phyloP scores from a whole-genome alignment of 345 rosid genomes.

The Hypericum perforatum region DNA sequence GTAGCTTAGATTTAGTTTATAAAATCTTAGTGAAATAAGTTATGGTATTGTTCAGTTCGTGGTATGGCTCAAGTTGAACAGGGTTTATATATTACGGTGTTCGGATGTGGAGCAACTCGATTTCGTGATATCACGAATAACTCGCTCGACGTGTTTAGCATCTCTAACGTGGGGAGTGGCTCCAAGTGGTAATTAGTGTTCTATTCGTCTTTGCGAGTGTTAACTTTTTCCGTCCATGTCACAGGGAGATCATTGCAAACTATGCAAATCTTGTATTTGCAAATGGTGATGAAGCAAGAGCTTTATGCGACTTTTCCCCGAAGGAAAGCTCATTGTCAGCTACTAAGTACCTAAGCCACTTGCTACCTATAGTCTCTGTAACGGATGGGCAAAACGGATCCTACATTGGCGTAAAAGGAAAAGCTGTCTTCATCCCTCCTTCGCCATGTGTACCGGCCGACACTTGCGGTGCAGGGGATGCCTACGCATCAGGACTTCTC shows the following conservation, averaged over 20 bases:
- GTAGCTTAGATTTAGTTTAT: too few species aligned
- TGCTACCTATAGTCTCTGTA: conserved; percentile 77
- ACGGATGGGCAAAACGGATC: conserved; percentile 87
- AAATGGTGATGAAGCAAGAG: conserved; percentile 81
- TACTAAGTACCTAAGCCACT: conserved; percentile 79
- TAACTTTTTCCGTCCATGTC: neutral
- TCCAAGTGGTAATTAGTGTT: too few species aligned
- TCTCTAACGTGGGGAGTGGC: too few species aligned
- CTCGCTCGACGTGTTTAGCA: too few species aligned
- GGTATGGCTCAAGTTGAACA: too few species aligned
- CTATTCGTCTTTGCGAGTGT: neutral
- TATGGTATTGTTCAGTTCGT: too few species aligned
- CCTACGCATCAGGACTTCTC: conserved; percentile 83
- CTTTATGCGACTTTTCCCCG: conserved; percentile 63
- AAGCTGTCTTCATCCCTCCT: conserved; percentile 81
- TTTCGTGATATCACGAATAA: too few species aligned
- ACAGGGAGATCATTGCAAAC: conserved; percentile 84
- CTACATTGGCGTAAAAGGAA: conserved; percentile 89
- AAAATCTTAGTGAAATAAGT: too few species aligned
- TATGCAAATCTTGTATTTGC: conserved; percentile 75
- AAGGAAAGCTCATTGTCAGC: conserved; percentile 69
- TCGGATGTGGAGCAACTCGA: too few species aligned
- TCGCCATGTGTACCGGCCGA: conserved; percentile 72
- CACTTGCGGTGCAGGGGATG: conserved; percentile 94
- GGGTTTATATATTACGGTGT: too few species aligned